Base-by-base conservation (phyloP, 2,329 filamentous ascomycete species). In the Fusarium equiseti region DNA sequence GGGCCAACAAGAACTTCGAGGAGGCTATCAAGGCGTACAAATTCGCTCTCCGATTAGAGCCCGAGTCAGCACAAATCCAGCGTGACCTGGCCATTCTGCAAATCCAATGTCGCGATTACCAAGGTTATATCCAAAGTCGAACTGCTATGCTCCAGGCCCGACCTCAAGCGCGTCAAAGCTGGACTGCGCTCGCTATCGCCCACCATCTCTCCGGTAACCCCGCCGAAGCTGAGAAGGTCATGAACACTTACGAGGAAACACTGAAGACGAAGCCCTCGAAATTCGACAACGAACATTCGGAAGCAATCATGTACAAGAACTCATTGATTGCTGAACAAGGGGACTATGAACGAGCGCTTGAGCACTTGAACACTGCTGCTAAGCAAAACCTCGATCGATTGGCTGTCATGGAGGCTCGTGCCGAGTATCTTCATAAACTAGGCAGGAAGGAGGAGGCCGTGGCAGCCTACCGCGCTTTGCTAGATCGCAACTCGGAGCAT, bases 21-120 rank as follows among this genome's bases (percentile, higher is more conserved):
- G 96, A 98, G 83, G 95, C 97, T 12, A 98, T 98, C 84, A 98
- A 98, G 86, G 97, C 96, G 63, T 99, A 99, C 86, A 97, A 97
- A 80, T 97, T 97, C 81, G 96, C 96, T 18, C 85, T 99, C 75
- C 91, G 90, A 79, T 88, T 98, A 65, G 96, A 99, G 78, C 95
- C 97, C n/a, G 94, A 97, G 24, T 97, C 94, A 16, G 87, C 90
- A 68, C 95, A 97, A 81, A 99, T 99, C 76, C 93, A 97, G 81
- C 90, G 96, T 72, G 97, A 99, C 78, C 86, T 99, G 66, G 95
- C 96, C 53, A 89, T 97, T 67, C 88, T 99, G 65, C 96, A 99
- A 83, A 88, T 97, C 73, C 96, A 99, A 83, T 98, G 97, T 89
- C 91, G 96, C 75, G 96, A 99, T 83, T 98, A 95, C 81, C 88